These are phyloP conservation scores for Dactylis glomerata DNA, from an alignment of 176 grass and related monocot species.

Conservation along the genomic window DNA sequence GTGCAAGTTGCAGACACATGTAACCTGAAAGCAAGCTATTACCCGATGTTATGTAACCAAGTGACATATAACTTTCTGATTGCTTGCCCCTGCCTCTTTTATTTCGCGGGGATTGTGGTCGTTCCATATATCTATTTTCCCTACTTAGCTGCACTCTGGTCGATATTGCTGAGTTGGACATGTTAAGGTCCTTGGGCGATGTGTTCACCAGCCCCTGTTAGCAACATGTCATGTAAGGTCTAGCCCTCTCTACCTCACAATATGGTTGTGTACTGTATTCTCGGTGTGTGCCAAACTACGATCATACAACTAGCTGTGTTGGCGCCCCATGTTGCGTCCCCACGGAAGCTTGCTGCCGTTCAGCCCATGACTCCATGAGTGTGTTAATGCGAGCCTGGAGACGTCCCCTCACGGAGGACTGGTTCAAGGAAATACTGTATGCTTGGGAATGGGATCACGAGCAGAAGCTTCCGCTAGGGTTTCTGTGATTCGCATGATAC, in stretches of 20 bases:
- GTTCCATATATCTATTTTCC: neutral
- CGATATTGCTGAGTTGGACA: neutral
- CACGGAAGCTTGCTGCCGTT: too few relatives aligned
- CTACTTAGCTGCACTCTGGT: neutral
- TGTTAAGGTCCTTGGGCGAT: neutral
- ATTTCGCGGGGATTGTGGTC: neutral
- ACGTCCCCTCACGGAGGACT: too few relatives aligned
- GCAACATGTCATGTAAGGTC: neutral
- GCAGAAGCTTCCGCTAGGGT: too few relatives aligned
- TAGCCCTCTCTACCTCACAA: neutral
- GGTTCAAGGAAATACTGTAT: too few relatives aligned
- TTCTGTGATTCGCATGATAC: too few relatives aligned
- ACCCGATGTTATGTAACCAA: neutral
- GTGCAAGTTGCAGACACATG: neutral
- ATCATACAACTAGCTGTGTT: too few relatives aligned
- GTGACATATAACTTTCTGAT: neutral
- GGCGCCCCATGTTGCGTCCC: too few relatives aligned
- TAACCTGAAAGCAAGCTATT: neutral
- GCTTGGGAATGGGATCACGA: too few relatives aligned
- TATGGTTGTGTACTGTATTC: too few relatives aligned
- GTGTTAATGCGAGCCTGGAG: too few relatives aligned
- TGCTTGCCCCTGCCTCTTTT: neutral
- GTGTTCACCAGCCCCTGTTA: neutral
- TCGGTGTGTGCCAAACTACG: neutral
- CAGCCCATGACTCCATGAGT: too few relatives aligned